Base-by-base conservation (phyloP, 805 yeast species). In the Saccharomycopsis sp. region DNA sequence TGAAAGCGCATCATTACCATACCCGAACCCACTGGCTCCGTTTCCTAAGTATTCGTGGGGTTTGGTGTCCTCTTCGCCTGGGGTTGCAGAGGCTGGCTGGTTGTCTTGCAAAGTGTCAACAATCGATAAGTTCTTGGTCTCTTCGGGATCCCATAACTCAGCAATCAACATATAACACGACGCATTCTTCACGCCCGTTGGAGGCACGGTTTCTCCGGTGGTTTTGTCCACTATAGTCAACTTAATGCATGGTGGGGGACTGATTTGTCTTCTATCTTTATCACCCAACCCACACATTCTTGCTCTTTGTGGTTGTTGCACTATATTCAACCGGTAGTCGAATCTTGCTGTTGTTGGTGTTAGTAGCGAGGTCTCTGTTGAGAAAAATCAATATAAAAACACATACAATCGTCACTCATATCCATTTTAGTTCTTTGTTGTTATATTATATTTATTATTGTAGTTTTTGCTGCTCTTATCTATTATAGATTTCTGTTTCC, bases 251-350 rank as follows among this genome's bases (percentile, higher is more conserved):
- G 73, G 73, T 2, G 72, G 71, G 2, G 73, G 73, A 14, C 71
- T 65, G 5, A 70, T 65, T 47, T 68, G 73, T 51, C 73, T 63
- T 54, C 73, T 64, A 41, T 70, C 74, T 52, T 70, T 72, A 57
- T 76, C 79, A 14, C 79, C 78, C 22, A 76, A 68, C 0, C 79
- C 79, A 62, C 79, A 75, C 79, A 75, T 76, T 34, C 79, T 72
- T 0, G 78, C 78, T 54, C 79, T 65, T 14, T 73, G 68, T 1
- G 79, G 79, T 59, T 75, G 76, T 58, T 75, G 79, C 25, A 66
- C 70, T n/a, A 75, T 73, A 2, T 66, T 66, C 7, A 74, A 66
- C 17, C 65, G 59, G 55, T 64, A 70, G 5, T 20, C 50, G 52
- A 60, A 62, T 47, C 53, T 56, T 14, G 59, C 63, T 61, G 50